These are phyloP conservation scores for Crithidia acanthocephali DNA, from an alignment of 208 protist species.

Conservation along the genomic window DNA sequence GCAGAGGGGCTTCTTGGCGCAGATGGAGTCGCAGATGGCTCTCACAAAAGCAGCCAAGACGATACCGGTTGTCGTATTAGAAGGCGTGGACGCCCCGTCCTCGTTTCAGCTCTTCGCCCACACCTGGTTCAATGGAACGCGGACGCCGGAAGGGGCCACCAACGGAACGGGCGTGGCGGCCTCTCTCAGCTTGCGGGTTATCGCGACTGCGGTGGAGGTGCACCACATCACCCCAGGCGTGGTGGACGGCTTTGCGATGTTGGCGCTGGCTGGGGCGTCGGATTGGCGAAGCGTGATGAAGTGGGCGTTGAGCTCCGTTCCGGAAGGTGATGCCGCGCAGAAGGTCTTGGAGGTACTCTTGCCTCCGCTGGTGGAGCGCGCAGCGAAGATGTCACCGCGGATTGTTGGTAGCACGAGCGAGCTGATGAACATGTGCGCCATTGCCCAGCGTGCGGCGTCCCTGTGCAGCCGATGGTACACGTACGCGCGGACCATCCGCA, in stretches of 20 bases:
- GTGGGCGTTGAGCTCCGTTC: constrained; percentile 11
- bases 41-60: not conserved
- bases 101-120: constrained; percentile 30
- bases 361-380: constrained; percentile 37
- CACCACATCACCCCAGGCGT: constrained; percentile 18
- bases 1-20: constrained; percentile 34
- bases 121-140: constrained; percentile 18
- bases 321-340: constrained; percentile 20
- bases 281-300: constrained; percentile 15
- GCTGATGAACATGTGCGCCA: constrained; percentile 32
- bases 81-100: constrained; percentile 23
- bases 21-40: not conserved
- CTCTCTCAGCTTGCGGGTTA: constrained; percentile 13
- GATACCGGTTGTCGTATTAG: constrained; percentile 25
- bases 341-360: constrained; percentile 40
- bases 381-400: constrained; percentile 25
- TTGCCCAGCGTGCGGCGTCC: constrained; percentile 33
- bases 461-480: constrained; percentile 61
- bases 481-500: constrained; percentile 40
- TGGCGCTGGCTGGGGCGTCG: constrained; percentile 23
- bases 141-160: constrained; percentile 9
- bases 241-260: constrained; percentile 28
- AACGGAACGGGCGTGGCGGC: constrained; percentile 14
- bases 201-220: constrained; percentile 20
- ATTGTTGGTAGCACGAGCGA: constrained; percentile 22